Evolutionary conservation across 768 basidiomycete species (phyloP), one percentile per base, ranked within the genome.

Genomic region (Leccinellum rugosiceps): DNA sequence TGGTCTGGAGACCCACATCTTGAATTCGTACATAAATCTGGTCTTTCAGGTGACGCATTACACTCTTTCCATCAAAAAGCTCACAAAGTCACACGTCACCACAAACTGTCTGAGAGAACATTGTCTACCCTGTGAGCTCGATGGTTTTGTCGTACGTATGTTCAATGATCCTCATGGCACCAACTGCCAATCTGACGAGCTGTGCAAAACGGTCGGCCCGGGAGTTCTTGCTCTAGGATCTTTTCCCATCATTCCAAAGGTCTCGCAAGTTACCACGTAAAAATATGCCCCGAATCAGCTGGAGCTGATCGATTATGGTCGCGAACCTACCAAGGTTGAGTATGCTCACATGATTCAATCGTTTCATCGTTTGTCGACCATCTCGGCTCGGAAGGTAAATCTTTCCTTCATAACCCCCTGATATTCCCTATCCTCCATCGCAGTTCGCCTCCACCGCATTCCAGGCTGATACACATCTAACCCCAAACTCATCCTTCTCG

Each of bases 141-240:
- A n/a, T 26, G 97, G 96, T 2, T 98, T 98, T 67, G 83, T 96
- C 25, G 88, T 87, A 57, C 83, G 93, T 30, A 99, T 98, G 96
- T 79, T 99, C 34, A 93, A 96, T 71, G 95, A 98, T 66, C 97
- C 97, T 0, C 80, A 79, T 41, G 97, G 97, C 0, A 91, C 82
- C 19, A 98, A 99, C 64, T 98, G 96, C 66, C 96, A 98, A 71
- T 86, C 94, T 5, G 94, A 89, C 71, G 98, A 99, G 71, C 98
- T 98, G 65, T 98, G 94, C 71, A 89, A 93, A 72, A 90, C 94
- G 3, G 90, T 98, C 46, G 88, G 91, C 17, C n/a, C n/a, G n/a
- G n/a, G n/a, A n/a, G 86, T 92, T 3, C 81, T 94, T 31, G 90
- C 92, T 6, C 92, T 94, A 64, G 51, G 51, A 72, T 63, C 3